Percentiles rank a stretch among this genome's conserved stretches.
Conservation (phyloP, 257 asterid species). For the Vinca minor region DNA sequence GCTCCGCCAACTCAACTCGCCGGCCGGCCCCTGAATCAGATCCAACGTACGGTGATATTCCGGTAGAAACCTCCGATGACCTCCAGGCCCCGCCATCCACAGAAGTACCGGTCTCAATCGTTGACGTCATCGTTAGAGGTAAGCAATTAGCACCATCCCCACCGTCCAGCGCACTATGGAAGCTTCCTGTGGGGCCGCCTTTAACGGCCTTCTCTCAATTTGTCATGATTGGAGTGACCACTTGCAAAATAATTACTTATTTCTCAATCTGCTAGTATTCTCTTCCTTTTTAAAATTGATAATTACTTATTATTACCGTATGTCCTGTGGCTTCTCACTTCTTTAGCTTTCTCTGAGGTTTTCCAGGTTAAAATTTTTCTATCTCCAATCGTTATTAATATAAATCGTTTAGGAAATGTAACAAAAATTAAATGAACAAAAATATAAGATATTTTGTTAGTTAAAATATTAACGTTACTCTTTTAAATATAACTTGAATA, state of each 20-base stretch:
- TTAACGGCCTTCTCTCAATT: not conserved
- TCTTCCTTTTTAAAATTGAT: not conserved
- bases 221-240: not conserved
- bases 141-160: no score
- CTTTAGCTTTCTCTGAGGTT: no score
- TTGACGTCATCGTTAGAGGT: not conserved
- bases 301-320: not conserved
- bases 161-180: not conserved
- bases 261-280: constrained; percentile 2
- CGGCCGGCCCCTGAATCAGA: no score
- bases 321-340: not conserved
- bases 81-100: not conserved
- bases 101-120: not conserved
- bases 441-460: no score
- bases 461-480: no score
- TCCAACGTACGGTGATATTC: no score
- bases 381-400: no score
- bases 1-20: no score
- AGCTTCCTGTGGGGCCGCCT: not conserved
- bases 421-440: no score
- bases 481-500: no score
- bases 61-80: not conserved
- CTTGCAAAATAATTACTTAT: constrained; percentile 1
- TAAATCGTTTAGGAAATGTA: no score
- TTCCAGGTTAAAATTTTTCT: no score